Percentiles rank a stretch among this genome's conserved stretches.
Evolutionary conservation across 495 filamentous ascomycete genomes (phyloP).

Genomic region (Penicillium waksmanii): DNA sequence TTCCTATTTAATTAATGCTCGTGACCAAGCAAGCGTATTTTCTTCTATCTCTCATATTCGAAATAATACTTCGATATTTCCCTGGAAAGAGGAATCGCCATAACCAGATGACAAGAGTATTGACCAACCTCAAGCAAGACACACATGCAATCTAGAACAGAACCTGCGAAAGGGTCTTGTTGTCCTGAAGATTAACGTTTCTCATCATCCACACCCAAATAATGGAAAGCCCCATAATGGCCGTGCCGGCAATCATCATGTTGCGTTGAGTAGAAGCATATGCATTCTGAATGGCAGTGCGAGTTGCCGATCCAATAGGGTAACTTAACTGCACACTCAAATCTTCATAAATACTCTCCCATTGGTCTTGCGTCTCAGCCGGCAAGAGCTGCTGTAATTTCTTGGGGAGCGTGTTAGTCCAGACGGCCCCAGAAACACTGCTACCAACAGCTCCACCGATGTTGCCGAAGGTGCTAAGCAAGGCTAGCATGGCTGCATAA

Average conservation of each 20-base stretch:
- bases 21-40: no score
- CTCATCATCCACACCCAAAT: conserved; percentile 52
- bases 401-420: conserved; percentile 62
- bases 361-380: conserved; percentile 27
- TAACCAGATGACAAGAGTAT: no score
- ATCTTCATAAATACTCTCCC: conserved; percentile 21
- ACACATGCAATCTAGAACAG: conserved; percentile 35
- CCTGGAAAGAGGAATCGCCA: no score
- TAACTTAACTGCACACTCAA: conserved; percentile 52
- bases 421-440: conserved; percentile 49
- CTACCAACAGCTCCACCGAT: conserved; percentile 67
- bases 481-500: conserved; percentile 49
- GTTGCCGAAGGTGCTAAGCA: conserved; percentile 58
- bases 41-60: no score
- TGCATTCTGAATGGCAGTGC: conserved; percentile 59
- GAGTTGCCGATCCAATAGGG: conserved; percentile 49
- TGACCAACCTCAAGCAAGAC: no score
- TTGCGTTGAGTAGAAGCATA: conserved; percentile 59
- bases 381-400: conserved; percentile 61
- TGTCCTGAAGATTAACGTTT: conserved; percentile 59
- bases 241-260: conserved; percentile 57
- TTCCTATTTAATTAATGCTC: no score
- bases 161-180: conserved; percentile 17
- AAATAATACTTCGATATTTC: no score
- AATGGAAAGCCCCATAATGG: conserved; percentile 50